A percentile compares a stretch with the other conserved stretches of the same genome.
These are phyloP conservation scores for Lipomyces anomalus DNA, from an alignment of 805 yeast species.

Conservation along the genomic window DNA sequence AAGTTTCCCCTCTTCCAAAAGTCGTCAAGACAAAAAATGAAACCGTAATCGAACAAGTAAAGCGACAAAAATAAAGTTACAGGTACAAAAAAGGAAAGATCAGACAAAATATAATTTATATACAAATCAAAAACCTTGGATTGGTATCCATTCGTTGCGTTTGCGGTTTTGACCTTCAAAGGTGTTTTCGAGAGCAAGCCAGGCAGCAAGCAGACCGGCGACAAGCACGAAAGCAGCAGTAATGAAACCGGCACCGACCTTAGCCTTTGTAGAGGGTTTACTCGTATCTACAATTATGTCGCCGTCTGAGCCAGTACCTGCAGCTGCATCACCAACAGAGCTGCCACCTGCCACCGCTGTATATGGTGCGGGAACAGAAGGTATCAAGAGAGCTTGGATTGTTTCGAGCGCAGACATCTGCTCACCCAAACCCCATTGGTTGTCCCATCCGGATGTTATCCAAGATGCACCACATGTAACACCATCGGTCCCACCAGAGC, in stretches of 20 bases:
- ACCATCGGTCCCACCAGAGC: conserved; percentile 76
- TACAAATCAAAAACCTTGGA: too few species aligned
- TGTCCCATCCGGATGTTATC: conserved; percentile 58
- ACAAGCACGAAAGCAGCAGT: conserved; percentile 67
- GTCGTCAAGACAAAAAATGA: too few species aligned
- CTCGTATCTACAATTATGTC: conserved; percentile 34
- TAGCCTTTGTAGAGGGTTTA: conserved; percentile 56
- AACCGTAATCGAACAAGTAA: too few species aligned
- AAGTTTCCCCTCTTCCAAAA: too few species aligned
- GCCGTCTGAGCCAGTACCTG: conserved; percentile 48
- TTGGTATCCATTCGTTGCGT: too few species aligned
- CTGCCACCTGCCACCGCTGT: conserved; percentile 63
- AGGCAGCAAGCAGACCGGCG: conserved; percentile 59
- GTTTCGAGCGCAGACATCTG: conserved; percentile 74
- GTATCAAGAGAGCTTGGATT: conserved; percentile 43
- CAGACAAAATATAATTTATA: too few species aligned
- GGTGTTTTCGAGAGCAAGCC: conserved; percentile 52
- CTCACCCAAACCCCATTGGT: conserved; percentile 71
- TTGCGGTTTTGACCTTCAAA: too few species aligned
- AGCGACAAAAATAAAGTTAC: too few species aligned
- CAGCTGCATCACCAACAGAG: conserved; percentile 60
- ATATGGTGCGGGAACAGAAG: conserved; percentile 49
- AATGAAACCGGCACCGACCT: conserved; percentile 83
- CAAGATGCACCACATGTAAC: conserved; percentile 79
- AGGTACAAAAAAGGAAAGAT: too few species aligned